Evolutionary conservation across 345 rosid species (phyloP).

Genomic region (Gossypium thurberi): DNA sequence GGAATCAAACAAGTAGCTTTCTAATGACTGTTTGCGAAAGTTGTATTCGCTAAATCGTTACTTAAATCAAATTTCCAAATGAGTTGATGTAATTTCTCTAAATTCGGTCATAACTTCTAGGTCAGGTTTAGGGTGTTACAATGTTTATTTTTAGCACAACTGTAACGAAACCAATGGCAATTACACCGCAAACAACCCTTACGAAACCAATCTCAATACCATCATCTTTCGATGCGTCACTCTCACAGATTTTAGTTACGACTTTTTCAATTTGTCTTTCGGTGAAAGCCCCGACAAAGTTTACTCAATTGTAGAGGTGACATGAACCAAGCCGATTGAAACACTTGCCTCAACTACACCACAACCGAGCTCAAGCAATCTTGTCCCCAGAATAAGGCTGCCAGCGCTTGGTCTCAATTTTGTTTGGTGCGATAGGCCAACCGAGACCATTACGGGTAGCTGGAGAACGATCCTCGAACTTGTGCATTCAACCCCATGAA

Average conservation of each 20-base stretch:
- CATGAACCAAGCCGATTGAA: slow-evolving; percentile 22
- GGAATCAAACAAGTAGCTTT: too few relatives aligned
- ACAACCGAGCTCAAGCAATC: slow-evolving; percentile 10
- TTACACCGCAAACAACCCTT: not conserved
- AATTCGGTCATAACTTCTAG: too few relatives aligned
- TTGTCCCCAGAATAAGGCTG: slow-evolving; percentile 34
- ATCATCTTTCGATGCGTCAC: slow-evolving; percentile 7
- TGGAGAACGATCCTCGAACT: slow-evolving; percentile 14
- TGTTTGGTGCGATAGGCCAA: slow-evolving; percentile 45
- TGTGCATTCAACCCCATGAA: slow-evolving; percentile 8
- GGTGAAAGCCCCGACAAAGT: slow-evolving; percentile 19
- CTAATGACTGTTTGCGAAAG: too few relatives aligned
- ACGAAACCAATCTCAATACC: slow-evolving; percentile 20
- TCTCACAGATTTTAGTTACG: not conserved
- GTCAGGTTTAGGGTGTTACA: too few relatives aligned
- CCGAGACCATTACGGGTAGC: slow-evolving; percentile 15
- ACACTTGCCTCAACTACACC: slow-evolving; percentile 22
- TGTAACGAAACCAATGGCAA: not conserved
- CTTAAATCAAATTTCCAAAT: too few relatives aligned
- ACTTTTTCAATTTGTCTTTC: slow-evolving; percentile 14
- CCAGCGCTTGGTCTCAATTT: slow-evolving; percentile 26
- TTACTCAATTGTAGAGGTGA: slow-evolving; percentile 43
- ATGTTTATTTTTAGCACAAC: too few relatives aligned
- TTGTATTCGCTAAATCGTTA: too few relatives aligned
- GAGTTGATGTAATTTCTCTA: too few relatives aligned